phyloP scores from a whole-genome alignment of 2,329 filamentous ascomycete species.

The Dothiorella sarmentorum region DNA sequence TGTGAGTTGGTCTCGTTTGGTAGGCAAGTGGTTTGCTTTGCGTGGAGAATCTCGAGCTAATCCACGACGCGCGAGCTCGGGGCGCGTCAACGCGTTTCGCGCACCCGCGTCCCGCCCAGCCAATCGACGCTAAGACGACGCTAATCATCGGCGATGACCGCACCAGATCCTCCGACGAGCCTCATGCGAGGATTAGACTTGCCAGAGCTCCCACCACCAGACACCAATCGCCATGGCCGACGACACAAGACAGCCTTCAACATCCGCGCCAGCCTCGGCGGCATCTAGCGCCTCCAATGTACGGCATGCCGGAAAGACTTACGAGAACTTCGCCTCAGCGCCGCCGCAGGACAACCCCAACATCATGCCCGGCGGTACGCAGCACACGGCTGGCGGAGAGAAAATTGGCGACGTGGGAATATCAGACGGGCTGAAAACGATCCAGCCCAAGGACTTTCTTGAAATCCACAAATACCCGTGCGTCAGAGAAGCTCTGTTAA shows the following conservation, averaged over 20 bases:
- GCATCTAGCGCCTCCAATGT: neutral
- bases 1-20: neutral
- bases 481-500: slow-evolving; percentile 74
- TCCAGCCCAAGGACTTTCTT: slow-evolving; percentile 66
- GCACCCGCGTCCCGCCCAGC: too few relatives aligned
- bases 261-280: neutral
- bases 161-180: neutral
- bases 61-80: slow-evolving; percentile 12
- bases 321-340: neutral
- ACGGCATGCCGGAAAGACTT: neutral
- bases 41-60: slow-evolving; percentile 4
- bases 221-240: slow-evolving; percentile 40
- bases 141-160: slow-evolving; percentile 5
- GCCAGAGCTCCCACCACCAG: slow-evolving; percentile 18
- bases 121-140: slow-evolving; percentile 14
- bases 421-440: slow-evolving; percentile 61
- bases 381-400: slow-evolving; percentile 59
- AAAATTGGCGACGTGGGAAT: slow-evolving; percentile 39
- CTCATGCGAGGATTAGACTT: slow-evolving; percentile 21
- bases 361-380: slow-evolving; percentile 53
- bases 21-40: neutral
- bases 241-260: slow-evolving; percentile 38
- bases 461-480: slow-evolving; percentile 78
- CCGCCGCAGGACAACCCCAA: slow-evolving; percentile 47
- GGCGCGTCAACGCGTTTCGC: slow-evolving; percentile 14